phyloP scores from a whole-genome alignment of 805 yeast genomes.

The Candida qinlingensis region DNA sequence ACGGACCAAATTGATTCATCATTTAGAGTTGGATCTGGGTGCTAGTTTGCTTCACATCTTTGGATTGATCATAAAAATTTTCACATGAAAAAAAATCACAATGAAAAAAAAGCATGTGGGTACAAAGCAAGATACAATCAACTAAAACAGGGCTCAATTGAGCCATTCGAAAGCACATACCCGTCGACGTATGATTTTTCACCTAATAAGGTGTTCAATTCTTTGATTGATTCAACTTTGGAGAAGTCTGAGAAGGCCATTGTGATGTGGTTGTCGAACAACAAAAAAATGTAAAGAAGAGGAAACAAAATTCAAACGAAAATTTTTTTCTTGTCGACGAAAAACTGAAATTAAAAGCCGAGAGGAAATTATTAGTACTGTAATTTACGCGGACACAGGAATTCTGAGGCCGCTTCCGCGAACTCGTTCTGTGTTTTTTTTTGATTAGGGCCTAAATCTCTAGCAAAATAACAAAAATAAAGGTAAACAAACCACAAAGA shows the following conservation, averaged over 20 bases:
- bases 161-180: conserved; percentile 47
- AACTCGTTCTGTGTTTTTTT: background rate
- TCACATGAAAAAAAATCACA: background rate
- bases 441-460: background rate
- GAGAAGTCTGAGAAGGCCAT: conserved; percentile 83
- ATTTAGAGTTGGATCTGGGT: conserved; percentile 23
- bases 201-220: conserved; percentile 81
- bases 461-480: too few species aligned
- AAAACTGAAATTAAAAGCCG: background rate
- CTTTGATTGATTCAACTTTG: conserved; percentile 63
- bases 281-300: background rate
- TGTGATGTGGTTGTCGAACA: conserved; percentile 6
- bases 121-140: background rate
- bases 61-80: too few species aligned
- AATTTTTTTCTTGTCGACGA: conserved; percentile 4
- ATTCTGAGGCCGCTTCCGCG: background rate
- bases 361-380: background rate
- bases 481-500: background rate
- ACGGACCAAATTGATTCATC: conserved; percentile 90
- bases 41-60: too few species aligned
- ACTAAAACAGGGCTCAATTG: background rate
- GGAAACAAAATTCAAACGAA: conserved; percentile 1
- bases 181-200: conserved; percentile 95
- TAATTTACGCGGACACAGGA: background rate
- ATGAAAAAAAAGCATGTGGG: background rate